These are phyloP conservation scores for Spathaspora passalidarum DNA, from an alignment of 805 yeast genomes.

Conservation along the genomic window DNA sequence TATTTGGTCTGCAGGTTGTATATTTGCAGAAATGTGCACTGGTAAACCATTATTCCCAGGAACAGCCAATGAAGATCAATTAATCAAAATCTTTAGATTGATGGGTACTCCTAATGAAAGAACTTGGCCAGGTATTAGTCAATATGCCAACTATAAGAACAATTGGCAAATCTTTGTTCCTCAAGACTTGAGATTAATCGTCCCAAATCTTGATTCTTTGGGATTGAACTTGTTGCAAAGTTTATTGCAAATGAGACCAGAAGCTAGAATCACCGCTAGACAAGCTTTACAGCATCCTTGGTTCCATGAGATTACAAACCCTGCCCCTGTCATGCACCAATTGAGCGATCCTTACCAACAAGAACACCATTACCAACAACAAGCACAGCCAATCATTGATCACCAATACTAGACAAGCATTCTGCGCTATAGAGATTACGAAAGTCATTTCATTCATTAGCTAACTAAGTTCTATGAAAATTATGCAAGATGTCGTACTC, in stretches of 20 bases:
- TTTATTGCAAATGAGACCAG: slow-evolving; percentile 60
- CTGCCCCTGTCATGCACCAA: slow-evolving; percentile 30
- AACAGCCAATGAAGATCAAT: slow-evolving; percentile 92
- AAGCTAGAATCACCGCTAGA: slow-evolving; percentile 56
- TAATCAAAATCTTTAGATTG: slow-evolving; percentile 83
- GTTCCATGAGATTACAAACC: slow-evolving; percentile 70
- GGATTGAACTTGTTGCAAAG: slow-evolving; percentile 66
- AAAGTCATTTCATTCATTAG: not conserved
- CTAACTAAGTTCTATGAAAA: not conserved
- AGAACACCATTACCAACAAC: slow-evolving; percentile 18
- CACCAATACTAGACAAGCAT: slow-evolving; percentile 5
- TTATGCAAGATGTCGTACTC: slow-evolving; percentile 8
- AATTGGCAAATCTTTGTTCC: slow-evolving; percentile 85
- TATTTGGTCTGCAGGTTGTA: slow-evolving; percentile 98
- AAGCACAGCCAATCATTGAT: slow-evolving; percentile 7
- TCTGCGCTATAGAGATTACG: not conserved
- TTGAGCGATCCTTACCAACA: slow-evolving; percentile 17
- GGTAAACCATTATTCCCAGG: slow-evolving; percentile 97
- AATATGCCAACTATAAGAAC: slow-evolving; percentile 79
- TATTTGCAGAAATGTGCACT: slow-evolving; percentile 97
- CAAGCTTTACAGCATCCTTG: slow-evolving; percentile 69
- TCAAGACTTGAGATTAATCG: slow-evolving; percentile 71
- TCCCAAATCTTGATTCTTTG: slow-evolving; percentile 66
- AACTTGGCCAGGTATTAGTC: slow-evolving; percentile 96
- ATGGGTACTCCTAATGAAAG: slow-evolving; percentile 97